Conservation (phyloP, 495 filamentous ascomycete species). For the Penicillium daleae region DNA sequence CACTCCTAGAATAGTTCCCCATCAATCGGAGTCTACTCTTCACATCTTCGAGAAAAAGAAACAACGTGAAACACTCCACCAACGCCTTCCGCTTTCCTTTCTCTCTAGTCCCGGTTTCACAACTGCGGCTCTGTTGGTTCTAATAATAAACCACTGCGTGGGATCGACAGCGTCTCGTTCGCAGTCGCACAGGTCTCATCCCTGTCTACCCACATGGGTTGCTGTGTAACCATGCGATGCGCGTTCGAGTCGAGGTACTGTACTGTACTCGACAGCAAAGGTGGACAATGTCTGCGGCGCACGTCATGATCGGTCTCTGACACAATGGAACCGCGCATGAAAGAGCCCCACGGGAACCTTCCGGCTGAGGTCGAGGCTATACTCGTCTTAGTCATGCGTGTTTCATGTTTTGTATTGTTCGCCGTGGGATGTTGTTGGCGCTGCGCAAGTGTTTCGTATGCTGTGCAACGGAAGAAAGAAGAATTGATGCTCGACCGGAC, state of each 20-base stretch:
- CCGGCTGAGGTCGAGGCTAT: not conserved
- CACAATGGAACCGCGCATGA: not conserved
- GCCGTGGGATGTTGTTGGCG: not conserved
- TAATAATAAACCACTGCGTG: not conserved
- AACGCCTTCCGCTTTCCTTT: too few relatives aligned
- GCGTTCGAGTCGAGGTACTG: not conserved
- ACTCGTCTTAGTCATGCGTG: not conserved
- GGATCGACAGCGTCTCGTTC: not conserved
- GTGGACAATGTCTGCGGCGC: not conserved
- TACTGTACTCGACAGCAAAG: not conserved
- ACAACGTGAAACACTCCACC: not conserved
- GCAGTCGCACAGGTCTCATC: not conserved
- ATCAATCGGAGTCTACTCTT: not conserved
- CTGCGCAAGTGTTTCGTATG: not conserved
- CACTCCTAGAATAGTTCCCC: not conserved
- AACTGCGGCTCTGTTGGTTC: not conserved
- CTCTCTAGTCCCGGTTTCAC: not conserved
- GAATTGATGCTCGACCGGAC: too few relatives aligned
- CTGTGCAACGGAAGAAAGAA: not conserved
- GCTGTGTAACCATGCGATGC: not conserved
- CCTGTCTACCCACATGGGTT: not conserved
- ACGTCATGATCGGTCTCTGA: not conserved
- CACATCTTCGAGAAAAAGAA: not conserved
- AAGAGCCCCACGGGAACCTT: too few relatives aligned
- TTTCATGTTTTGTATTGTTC: not conserved